Conservation (phyloP, 257 asterid species). For the Nicotiana undulata region DNA sequence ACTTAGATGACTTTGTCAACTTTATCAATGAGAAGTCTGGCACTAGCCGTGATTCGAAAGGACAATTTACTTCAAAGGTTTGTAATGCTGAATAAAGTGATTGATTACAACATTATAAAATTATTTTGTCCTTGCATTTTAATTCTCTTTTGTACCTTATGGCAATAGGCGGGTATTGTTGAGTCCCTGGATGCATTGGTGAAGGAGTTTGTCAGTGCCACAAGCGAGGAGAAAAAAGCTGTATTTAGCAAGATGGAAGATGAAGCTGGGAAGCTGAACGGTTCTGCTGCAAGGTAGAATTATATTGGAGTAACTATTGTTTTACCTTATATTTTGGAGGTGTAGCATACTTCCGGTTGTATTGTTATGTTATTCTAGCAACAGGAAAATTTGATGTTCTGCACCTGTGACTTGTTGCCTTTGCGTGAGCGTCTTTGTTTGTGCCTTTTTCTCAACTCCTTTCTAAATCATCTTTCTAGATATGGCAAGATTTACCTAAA, state of each 20-base stretch:
- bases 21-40: slow-evolving; percentile 86
- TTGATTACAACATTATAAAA: not conserved
- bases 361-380: not conserved
- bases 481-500: slow-evolving; percentile 73
- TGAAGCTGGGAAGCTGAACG: slow-evolving; percentile 68
- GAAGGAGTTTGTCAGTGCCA: slow-evolving; percentile 59
- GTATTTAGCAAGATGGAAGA: slow-evolving; percentile 53
- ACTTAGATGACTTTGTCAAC: slow-evolving; percentile 57
- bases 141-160: slow-evolving; percentile 6
- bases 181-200: slow-evolving; percentile 57
- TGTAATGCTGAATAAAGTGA: slow-evolving; percentile 12
- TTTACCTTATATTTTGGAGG: not conserved
- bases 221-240: slow-evolving; percentile 51
- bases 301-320: not conserved
- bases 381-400: not conserved
- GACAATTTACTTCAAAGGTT: slow-evolving; percentile 74
- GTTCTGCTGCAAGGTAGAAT: slow-evolving; percentile 59
- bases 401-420: not conserved
- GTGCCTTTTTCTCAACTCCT: not conserved
- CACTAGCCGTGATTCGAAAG: slow-evolving; percentile 78
- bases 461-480: slow-evolving; percentile 28
- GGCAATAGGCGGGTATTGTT: slow-evolving; percentile 68
- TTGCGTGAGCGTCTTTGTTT: not conserved
- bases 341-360: not conserved
- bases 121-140: slow-evolving; percentile 4